A percentile compares a stretch with the other conserved stretches of the same genome.
These are phyloP conservation scores for Alternaria viburni DNA, from an alignment of 2,329 filamentous ascomycete genomes.

Conservation along the genomic window DNA sequence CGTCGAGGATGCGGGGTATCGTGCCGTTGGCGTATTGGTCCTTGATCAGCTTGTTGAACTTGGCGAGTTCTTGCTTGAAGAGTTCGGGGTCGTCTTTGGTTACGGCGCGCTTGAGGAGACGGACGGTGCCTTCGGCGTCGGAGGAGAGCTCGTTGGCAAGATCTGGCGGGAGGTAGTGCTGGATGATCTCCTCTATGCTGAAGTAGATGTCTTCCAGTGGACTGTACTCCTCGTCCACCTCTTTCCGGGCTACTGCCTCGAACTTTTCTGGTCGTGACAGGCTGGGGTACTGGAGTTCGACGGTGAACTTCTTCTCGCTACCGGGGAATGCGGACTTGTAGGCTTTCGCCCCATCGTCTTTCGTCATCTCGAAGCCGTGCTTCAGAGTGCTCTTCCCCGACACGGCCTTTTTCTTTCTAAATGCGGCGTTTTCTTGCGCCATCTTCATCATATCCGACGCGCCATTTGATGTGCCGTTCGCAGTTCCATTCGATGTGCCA, in stretches of 20 bases:
- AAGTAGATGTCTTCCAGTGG: slow-evolving; percentile 76
- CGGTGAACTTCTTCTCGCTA: slow-evolving; percentile 52
- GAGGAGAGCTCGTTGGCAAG: slow-evolving; percentile 73
- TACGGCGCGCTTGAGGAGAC: slow-evolving; percentile 76
- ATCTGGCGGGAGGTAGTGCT: slow-evolving; percentile 76
- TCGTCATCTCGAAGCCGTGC: slow-evolving; percentile 52
- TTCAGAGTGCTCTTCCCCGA: slow-evolving; percentile 36
- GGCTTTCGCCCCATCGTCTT: slow-evolving; percentile 50
- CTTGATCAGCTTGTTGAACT: slow-evolving; percentile 77
- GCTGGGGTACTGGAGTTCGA: slow-evolving; percentile 86
- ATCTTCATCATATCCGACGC: slow-evolving; percentile 1
- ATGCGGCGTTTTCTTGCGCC: slow-evolving; percentile 11
- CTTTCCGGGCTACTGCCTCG: slow-evolving; percentile 35
- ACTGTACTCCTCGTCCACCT: slow-evolving; percentile 45
- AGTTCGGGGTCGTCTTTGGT: slow-evolving; percentile 69
- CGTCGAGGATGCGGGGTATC: slow-evolving; percentile 74
- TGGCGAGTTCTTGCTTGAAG: slow-evolving; percentile 74
- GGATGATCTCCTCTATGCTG: slow-evolving; percentile 66
- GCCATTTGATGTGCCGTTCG: slow-evolving; percentile 10
- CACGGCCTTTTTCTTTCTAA: slow-evolving; percentile 17
- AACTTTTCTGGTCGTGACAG: slow-evolving; percentile 68
- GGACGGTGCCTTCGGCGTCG: slow-evolving; percentile 74
- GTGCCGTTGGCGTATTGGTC: slow-evolving; percentile 71
- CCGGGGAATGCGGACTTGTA: slow-evolving; percentile 61
- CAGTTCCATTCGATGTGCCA: slow-evolving; percentile 6